phyloP scores from a whole-genome alignment of 192 early-diverging fungal species.

The Podila verticillata region DNA sequence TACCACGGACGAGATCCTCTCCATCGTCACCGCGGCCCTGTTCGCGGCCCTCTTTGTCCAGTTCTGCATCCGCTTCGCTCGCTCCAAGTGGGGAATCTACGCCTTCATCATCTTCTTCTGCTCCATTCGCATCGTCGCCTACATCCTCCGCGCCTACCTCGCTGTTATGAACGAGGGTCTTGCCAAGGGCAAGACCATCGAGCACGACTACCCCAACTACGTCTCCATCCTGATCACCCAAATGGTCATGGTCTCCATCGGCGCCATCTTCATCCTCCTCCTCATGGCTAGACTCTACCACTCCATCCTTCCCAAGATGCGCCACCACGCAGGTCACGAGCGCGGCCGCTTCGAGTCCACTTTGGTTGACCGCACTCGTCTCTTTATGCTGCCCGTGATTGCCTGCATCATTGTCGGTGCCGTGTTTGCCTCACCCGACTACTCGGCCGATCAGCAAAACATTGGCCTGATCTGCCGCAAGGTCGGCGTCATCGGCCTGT shows the following conservation, averaged over 20 bases:
- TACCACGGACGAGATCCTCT: constrained; percentile 20
- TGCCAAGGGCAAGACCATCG: not conserved
- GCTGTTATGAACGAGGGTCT: not conserved
- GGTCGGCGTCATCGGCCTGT: not conserved
- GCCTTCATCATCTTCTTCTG: constrained; percentile 21
- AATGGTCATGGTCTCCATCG: constrained; percentile 11
- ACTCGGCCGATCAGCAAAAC: not conserved
- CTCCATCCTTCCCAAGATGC: constrained; percentile 32
- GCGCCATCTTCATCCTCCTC: constrained; percentile 25
- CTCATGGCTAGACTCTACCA: constrained; percentile 22
- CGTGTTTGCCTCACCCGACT: not conserved
- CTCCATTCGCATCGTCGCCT: constrained; percentile 25
- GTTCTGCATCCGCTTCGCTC: constrained; percentile 12
- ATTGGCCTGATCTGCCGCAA: constrained; percentile 10
- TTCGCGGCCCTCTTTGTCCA: constrained; percentile 9
- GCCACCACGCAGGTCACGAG: not conserved
- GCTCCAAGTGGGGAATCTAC: constrained; percentile 24
- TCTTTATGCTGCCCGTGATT: constrained; percentile 25
- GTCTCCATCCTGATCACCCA: constrained; percentile 4
- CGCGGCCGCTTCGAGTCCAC: constrained; percentile 15
- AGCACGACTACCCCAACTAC: not conserved
- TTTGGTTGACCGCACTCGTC: constrained; percentile 20
- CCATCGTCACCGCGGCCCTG: constrained; percentile 12
- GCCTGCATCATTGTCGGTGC: constrained; percentile 16
- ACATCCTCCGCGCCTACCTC: constrained; percentile 18